Conservation (phyloP, 1,284 basidiomycete genomes). For the Peniophora sp. region DNA sequence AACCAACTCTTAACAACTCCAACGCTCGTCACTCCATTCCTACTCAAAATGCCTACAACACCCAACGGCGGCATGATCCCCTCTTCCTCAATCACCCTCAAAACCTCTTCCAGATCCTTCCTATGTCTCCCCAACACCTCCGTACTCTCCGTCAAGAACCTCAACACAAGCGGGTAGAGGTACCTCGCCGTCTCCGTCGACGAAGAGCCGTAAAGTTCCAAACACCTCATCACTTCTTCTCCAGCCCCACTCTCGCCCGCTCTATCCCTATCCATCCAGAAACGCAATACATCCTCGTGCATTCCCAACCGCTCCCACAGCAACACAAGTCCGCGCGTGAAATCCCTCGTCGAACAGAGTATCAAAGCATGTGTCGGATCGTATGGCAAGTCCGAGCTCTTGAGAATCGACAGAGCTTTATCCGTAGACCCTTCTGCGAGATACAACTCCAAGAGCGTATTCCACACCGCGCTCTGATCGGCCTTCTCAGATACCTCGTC, state of each 20-base stretch:
- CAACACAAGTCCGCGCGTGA: slow-evolving; percentile 79
- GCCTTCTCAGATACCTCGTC: slow-evolving; percentile 50
- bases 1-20: slow-evolving; percentile 90
- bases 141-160: slow-evolving; percentile 80
- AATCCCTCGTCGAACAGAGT: slow-evolving; percentile 79
- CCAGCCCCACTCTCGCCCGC: slow-evolving; percentile 41
- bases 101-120: slow-evolving; percentile 59
- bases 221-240: slow-evolving; percentile 61
- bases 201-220: slow-evolving; percentile 67
- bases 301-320: slow-evolving; percentile 93
- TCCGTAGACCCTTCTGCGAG: slow-evolving; percentile 44
- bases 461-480: slow-evolving; percentile 91
- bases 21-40: slow-evolving; percentile 83
- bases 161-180: slow-evolving; percentile 84
- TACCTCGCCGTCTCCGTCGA: slow-evolving; percentile 48
- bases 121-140: slow-evolving; percentile 65
- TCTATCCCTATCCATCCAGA: slow-evolving; percentile 76
- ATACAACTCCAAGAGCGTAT: slow-evolving; percentile 92
- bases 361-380: slow-evolving; percentile 90
- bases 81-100: slow-evolving; percentile 74
- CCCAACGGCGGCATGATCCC: slow-evolving; percentile 82
- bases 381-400: slow-evolving; percentile 65
- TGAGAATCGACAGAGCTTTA: slow-evolving; percentile 68
- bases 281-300: slow-evolving; percentile 92
- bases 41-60: slow-evolving; percentile 82